phyloP scores from a whole-genome alignment of 2,329 filamentous ascomycete genomes.

The Diaporthe destruens region DNA sequence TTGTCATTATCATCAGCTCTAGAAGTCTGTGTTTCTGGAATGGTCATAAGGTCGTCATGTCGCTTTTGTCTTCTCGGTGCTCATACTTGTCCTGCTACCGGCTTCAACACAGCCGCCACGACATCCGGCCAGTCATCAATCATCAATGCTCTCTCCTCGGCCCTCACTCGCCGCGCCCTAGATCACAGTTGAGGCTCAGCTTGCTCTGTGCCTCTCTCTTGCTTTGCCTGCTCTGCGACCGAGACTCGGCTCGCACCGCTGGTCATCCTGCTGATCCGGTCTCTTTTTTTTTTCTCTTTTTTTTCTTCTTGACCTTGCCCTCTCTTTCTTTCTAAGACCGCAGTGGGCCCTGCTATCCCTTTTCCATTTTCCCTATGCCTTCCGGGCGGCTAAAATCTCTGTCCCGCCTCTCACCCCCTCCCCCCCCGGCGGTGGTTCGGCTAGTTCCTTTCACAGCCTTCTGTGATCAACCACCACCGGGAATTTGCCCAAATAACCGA shows the following conservation, averaged over 20 bases:
- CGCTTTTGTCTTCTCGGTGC: slow-evolving; percentile 33
- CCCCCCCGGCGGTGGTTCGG: not conserved
- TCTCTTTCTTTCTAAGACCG: not conserved
- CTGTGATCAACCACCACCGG: not conserved
- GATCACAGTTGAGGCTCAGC: not conserved
- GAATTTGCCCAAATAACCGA: not conserved
- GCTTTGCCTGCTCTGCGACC: not conserved
- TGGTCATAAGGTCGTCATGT: slow-evolving; percentile 38
- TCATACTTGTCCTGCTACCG: not conserved
- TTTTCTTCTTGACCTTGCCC: not conserved
- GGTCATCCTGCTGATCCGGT: not conserved
- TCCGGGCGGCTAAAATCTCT: not conserved
- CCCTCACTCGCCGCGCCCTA: slow-evolving; percentile 16
- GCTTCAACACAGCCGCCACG: not conserved
- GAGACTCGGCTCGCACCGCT: not conserved
- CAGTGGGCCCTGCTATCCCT: not conserved
- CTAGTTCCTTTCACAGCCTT: not conserved
- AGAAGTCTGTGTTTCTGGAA: slow-evolving; percentile 28
- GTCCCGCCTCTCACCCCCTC: not conserved
- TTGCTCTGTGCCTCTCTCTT: not conserved
- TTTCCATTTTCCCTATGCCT: not conserved
- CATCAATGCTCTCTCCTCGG: not conserved
- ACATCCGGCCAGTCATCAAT: not conserved
- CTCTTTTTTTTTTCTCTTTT: not conserved
- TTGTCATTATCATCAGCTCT: slow-evolving; percentile 42